phyloP scores from a whole-genome alignment of 805 yeast species.

The Cyberlindnera samutprakarnensis region DNA sequence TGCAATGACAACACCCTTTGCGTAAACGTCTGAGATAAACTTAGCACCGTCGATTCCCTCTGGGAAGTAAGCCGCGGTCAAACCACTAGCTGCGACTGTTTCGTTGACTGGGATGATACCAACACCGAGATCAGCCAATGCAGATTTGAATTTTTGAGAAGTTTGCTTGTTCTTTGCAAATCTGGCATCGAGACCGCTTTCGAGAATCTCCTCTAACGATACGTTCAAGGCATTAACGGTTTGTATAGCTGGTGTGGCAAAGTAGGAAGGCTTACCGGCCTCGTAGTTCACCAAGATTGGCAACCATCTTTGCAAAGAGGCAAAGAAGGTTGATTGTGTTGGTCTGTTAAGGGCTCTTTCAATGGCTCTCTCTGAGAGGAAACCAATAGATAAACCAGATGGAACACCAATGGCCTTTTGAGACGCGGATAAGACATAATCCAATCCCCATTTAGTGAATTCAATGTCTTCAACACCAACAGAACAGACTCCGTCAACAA shows the following conservation, averaged over 20 bases:
- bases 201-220: slow-evolving; percentile 65
- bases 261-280: slow-evolving; percentile 72
- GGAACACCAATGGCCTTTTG: slow-evolving; percentile 96
- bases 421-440: slow-evolving; percentile 83
- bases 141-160: slow-evolving; percentile 58
- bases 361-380: slow-evolving; percentile 71
- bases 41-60: slow-evolving; percentile 64
- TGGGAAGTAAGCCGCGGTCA: slow-evolving; percentile 80
- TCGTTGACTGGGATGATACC: slow-evolving; percentile 53
- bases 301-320: slow-evolving; percentile 75
- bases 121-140: slow-evolving; percentile 48
- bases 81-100: slow-evolving; percentile 74
- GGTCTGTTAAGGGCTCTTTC: slow-evolving; percentile 45
- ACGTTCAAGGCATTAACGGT: slow-evolving; percentile 72
- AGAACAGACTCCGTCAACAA: slow-evolving; percentile 95
- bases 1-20: slow-evolving; percentile 70
- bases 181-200: slow-evolving; percentile 47
- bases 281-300: slow-evolving; percentile 88
- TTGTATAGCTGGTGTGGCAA: slow-evolving; percentile 96
- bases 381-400: slow-evolving; percentile 77
- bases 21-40: slow-evolving; percentile 46
- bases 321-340: slow-evolving; percentile 42
- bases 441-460: slow-evolving; percentile 87
- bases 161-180: slow-evolving; percentile 54
- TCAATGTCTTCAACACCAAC: slow-evolving; percentile 81